These are phyloP conservation scores for Helianthus annuus DNA, from an alignment of 129 eudicot genomes.

Conservation along the genomic window HanXRQr2.0-SUNRISE NC_035435.2:173922320-173922819, in stretches of 20 bases:
- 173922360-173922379: too few species aligned
- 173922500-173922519: neutral
- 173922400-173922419: too few species aligned
- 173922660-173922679: conserved; percentile 81
- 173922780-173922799: conserved; percentile 73
- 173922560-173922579: conserved; percentile 56
- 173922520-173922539: conserved; percentile 7
- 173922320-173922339: too few species aligned
- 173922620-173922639: conserved; percentile 66
- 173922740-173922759: conserved; percentile 45
- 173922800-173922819: conserved; percentile 78
- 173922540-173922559: conserved; percentile 43
- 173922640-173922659: conserved; percentile 63
- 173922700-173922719: neutral
- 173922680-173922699: conserved; percentile 11
- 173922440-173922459: too few species aligned
- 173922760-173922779: conserved; percentile 86
- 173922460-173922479: neutral
- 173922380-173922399: too few species aligned
- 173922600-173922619: conserved; percentile 55
- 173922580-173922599: conserved; percentile 68
- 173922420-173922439: too few species aligned
- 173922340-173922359: too few species aligned
- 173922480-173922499: neutral
- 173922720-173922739: neutral